A percentile compares a stretch with the other conserved stretches of the same genome.
phyloP scores from a whole-genome alignment of 257 asterid genomes.

The Solanum lignicaule region DNA sequence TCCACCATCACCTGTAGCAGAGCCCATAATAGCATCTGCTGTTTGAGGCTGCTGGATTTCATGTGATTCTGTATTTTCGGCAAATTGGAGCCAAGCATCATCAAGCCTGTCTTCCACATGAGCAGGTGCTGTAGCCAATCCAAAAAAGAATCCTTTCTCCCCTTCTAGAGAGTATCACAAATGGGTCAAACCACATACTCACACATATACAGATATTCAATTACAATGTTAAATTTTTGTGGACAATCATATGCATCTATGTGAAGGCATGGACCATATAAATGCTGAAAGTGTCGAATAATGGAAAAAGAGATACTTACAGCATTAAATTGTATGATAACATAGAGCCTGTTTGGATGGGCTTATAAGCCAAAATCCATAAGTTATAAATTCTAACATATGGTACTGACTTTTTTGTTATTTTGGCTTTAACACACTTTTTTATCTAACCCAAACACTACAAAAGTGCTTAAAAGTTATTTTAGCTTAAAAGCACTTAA shows the following conservation, averaged over 20 bases:
- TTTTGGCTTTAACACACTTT: background rate
- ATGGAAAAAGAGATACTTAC: background rate
- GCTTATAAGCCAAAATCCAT: background rate
- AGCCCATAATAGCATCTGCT: slow-evolving; percentile 50
- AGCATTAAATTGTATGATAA: background rate
- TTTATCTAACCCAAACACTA: background rate
- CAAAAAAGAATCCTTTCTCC: slow-evolving; percentile 70
- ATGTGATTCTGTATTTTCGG: slow-evolving; percentile 47
- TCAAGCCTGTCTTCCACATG: slow-evolving; percentile 91
- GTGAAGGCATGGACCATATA: background rate
- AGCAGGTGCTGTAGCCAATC: slow-evolving; percentile 96
- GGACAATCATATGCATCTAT: background rate
- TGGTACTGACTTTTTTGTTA: background rate
- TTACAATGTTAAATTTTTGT: background rate
- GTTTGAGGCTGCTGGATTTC: slow-evolving; percentile 17
- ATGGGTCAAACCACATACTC: background rate
- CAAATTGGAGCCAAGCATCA: slow-evolving; percentile 99
- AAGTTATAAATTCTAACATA: background rate
- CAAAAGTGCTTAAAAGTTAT: background rate
- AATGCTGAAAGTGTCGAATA: background rate
- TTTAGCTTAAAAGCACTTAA: background rate
- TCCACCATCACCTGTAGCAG: slow-evolving; percentile 66
- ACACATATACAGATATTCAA: background rate
- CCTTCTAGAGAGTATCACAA: slow-evolving; percentile 32
- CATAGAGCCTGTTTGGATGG: background rate